Base-by-base conservation (phyloP, 108 stramenopile species). In the Pelagomonas calceolata region DNA sequence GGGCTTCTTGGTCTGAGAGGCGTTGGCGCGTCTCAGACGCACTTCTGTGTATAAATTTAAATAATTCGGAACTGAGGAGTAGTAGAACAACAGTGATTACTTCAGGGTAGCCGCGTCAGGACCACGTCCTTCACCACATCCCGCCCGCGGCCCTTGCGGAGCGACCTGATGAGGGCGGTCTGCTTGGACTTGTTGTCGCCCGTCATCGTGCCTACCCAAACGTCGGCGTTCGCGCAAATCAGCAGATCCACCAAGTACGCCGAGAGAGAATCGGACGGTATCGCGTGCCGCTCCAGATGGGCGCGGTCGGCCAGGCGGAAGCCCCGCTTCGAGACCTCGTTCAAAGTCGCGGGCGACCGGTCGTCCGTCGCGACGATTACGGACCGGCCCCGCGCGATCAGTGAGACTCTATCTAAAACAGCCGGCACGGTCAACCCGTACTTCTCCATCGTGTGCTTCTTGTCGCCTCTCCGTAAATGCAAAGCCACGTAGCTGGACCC, bases 1-100 rank as follows among this genome's bases (percentile, higher is more conserved):
- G 37, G 95, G 96, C 43, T 98, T 95, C 85, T 81, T 95, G 68
- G 95, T 94, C 66, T 97, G 86, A 84, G 39, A 12, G 9, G 39
- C 39, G 39, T n/a, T n/a, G n/a, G n/a, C n/a, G n/a, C n/a, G n/a
- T n/a, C n/a, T n/a, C n/a, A n/a, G n/a, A n/a, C n/a, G n/a, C n/a
- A n/a, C n/a, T n/a, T n/a, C n/a, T n/a, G n/a, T n/a, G n/a, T n/a
- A n/a, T n/a, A n/a, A n/a, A n/a, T n/a, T n/a, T n/a, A n/a, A n/a
- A n/a, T n/a, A n/a, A n/a, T n/a, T n/a, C n/a, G n/a, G n/a, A n/a
- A n/a, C n/a, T n/a, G n/a, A n/a, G n/a, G n/a, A n/a, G n/a, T n/a
- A n/a, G n/a, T n/a, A n/a, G n/a, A n/a, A n/a, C n/a, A n/a, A n/a
- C n/a, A n/a, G n/a, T n/a, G n/a, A n/a, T n/a, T n/a, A n/a, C n/a